These are phyloP conservation scores for Tilletia walkeri DNA, from an alignment of 1,284 basidiomycete species.

Conservation along the genomic window DNA sequence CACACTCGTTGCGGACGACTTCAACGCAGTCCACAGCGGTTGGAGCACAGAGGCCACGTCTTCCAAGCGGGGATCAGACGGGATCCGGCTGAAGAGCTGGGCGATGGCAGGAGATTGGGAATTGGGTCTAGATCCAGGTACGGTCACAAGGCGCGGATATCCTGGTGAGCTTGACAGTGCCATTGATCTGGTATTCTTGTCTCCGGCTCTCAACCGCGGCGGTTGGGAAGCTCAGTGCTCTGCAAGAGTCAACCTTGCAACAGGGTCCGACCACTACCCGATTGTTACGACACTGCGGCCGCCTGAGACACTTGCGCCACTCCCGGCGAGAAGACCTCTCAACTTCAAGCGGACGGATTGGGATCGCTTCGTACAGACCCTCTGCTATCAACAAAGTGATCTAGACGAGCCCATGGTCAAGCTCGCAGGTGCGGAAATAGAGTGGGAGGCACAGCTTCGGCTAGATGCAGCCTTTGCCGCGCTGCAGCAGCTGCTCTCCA, in stretches of 20 bases:
- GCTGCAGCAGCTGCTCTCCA: background rate
- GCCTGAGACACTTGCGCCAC: background rate
- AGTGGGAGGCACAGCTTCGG: too few relatives aligned
- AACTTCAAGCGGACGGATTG: conserved; percentile 1
- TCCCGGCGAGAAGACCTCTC: background rate
- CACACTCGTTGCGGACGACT: background rate
- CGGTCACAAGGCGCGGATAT: background rate
- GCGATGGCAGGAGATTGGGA: background rate
- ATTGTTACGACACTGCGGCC: background rate
- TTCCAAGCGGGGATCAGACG: background rate
- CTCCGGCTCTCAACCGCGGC: background rate
- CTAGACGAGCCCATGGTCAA: background rate
- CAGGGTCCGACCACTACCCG: conserved; percentile 5
- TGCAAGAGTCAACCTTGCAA: background rate
- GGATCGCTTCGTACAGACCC: too few relatives aligned
- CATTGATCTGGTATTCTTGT: background rate
- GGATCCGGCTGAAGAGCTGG: background rate
- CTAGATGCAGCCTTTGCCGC: background rate
- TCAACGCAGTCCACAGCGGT: background rate
- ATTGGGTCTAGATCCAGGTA: background rate
- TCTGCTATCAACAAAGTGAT: too few relatives aligned
- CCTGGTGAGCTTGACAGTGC: background rate
- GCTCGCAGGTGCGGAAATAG: too few relatives aligned
- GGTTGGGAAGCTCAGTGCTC: background rate
- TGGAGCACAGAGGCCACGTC: background rate